phyloP scores from a whole-genome alignment of 805 yeast species.

The Saturnispora sekii region DNA sequence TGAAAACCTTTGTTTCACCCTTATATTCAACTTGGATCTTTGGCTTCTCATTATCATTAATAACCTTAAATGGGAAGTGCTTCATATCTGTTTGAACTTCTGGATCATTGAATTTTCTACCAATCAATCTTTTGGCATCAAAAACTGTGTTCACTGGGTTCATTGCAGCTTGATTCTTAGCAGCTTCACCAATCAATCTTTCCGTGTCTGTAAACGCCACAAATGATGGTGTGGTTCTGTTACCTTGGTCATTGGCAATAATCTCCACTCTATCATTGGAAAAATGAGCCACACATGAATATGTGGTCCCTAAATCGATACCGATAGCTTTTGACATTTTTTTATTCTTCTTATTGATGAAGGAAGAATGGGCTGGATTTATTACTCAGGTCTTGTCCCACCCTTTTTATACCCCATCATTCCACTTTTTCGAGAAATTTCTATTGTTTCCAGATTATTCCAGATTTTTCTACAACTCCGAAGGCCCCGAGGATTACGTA shows the following conservation, averaged over 20 bases:
- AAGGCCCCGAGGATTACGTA: too few relatives aligned
- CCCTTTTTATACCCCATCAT: background rate
- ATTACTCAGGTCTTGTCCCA: background rate
- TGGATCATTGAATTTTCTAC: constrained; percentile 77
- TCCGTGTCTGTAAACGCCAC: constrained; percentile 92
- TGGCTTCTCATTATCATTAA: constrained; percentile 70
- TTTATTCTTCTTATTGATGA: background rate
- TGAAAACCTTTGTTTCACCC: constrained; percentile 77
- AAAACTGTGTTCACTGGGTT: constrained; percentile 86
- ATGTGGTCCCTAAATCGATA: constrained; percentile 79
- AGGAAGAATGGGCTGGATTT: background rate
- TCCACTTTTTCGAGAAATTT: background rate
- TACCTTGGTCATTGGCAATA: constrained; percentile 97
- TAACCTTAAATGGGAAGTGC: constrained; percentile 77
- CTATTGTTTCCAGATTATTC: too few relatives aligned
- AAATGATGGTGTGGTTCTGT: constrained; percentile 94
- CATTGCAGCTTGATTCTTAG: constrained; percentile 93
- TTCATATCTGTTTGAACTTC: constrained; percentile 75
- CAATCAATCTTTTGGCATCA: constrained; percentile 88
- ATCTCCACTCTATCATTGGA: constrained; percentile 86
- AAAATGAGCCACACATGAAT: constrained; percentile 93
- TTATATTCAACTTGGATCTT: constrained; percentile 73
- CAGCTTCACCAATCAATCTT: constrained; percentile 92
- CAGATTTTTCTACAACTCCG: too few relatives aligned
- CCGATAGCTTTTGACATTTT: constrained; percentile 42